Evolutionary conservation across 257 asterid species (phyloP).

Genomic region (Salvia miltiorrhiza): DNA sequence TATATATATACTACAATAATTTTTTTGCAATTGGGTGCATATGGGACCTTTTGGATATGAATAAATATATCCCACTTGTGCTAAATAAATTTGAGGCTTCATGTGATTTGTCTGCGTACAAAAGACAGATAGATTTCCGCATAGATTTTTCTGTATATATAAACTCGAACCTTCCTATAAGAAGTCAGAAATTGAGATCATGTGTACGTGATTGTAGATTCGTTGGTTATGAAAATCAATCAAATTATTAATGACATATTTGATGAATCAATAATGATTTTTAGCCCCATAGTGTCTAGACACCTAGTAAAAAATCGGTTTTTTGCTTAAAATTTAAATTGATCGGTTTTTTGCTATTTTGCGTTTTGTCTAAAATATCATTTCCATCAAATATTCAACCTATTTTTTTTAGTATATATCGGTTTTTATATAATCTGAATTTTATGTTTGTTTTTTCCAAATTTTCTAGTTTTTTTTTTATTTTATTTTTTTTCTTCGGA

Average conservation of each 20-base stretch:
- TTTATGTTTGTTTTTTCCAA: too few relatives aligned
- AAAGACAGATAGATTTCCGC: background rate
- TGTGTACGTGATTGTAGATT: background rate
- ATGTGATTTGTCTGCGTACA: slow-evolving; percentile 25
- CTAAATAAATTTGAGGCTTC: background rate
- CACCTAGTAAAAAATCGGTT: too few relatives aligned
- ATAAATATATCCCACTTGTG: slow-evolving; percentile 2
- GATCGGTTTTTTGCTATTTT: too few relatives aligned
- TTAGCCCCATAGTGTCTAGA: too few relatives aligned
- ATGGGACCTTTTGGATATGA: slow-evolving; percentile 7
- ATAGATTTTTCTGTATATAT: slow-evolving; percentile 6
- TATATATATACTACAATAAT: background rate
- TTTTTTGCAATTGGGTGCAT: slow-evolving; percentile 11
- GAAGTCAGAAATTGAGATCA: slow-evolving; percentile 4
- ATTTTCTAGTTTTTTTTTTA: too few relatives aligned
- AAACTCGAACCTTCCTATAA: slow-evolving; percentile 9
- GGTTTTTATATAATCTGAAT: too few relatives aligned
- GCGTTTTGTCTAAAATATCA: too few relatives aligned
- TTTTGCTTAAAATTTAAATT: too few relatives aligned
- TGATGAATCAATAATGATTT: too few relatives aligned
- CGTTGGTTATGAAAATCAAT: background rate
- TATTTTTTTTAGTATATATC: too few relatives aligned
- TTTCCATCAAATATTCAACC: too few relatives aligned
- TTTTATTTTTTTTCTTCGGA: too few relatives aligned
- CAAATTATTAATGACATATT: background rate